Conservation (phyloP, 139 green algal genomes). For the Ostreobium quekettii region DNA sequence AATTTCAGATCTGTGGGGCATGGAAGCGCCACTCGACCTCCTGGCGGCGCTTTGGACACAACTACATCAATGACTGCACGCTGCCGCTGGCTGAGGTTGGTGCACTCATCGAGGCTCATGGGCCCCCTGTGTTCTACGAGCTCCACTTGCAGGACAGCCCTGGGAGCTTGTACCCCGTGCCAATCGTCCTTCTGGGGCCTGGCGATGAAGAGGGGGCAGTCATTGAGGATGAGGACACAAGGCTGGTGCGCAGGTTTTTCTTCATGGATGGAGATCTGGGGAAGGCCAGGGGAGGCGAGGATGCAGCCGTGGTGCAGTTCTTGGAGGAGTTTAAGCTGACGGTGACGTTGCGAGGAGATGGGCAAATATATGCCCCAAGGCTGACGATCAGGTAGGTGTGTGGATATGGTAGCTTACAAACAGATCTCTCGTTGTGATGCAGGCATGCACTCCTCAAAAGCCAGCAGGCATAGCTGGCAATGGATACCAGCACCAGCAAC, state of each 20-base stretch:
- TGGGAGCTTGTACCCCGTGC: slow-evolving; percentile 5
- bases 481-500: no score
- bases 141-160: background rate
- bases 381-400: background rate
- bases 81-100: background rate
- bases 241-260: slow-evolving; percentile 6
- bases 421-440: no score
- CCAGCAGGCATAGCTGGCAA: no score
- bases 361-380: background rate
- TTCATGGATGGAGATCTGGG: background rate
- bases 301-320: background rate
- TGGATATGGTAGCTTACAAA: background rate
- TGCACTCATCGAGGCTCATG: background rate
- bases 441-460: no score
- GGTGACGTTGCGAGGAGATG: background rate
- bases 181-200: background rate
- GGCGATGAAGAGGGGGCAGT: background rate
- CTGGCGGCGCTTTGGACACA: background rate
- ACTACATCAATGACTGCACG: slow-evolving; percentile 6
- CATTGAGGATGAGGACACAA: background rate
- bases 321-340: background rate
- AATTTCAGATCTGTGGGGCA: slow-evolving; percentile 13
- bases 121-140: background rate
- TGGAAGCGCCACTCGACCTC: background rate
- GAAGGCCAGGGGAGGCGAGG: background rate